These are phyloP conservation scores for Xylaria multiplex DNA, from an alignment of 2,329 filamentous ascomycete species.

Conservation along the genomic window DNA sequence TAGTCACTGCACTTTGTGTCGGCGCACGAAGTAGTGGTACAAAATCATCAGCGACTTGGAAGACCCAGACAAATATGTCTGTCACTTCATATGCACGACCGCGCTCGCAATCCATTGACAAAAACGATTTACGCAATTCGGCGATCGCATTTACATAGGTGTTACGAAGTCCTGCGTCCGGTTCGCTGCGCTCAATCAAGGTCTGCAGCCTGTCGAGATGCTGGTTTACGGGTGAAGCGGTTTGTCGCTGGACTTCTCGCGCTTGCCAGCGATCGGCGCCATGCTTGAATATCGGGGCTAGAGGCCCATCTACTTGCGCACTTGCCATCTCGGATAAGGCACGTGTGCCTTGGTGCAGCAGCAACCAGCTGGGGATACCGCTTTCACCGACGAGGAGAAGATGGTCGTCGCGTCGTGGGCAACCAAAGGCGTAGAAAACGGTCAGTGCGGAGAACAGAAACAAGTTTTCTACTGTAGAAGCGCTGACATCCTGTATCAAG, in stretches of 20 bases:
- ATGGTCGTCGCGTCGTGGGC: conserved; percentile 28
- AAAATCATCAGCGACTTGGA: conserved; percentile 43
- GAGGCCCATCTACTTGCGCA: conserved; percentile 6
- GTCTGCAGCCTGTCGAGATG: conserved; percentile 19
- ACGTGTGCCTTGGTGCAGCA: conserved; percentile 35
- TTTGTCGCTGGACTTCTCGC: conserved; percentile 3
- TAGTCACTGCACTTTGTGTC: conserved; percentile 48
- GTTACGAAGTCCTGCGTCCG: conserved; percentile 4
- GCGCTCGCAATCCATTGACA: conserved; percentile 7
- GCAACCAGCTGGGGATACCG: conserved; percentile 44
- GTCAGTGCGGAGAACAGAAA: conserved; percentile 38
- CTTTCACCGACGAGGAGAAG: conserved; percentile 32
- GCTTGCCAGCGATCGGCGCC: conserved; percentile 24
- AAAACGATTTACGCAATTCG: conserved; percentile 31
- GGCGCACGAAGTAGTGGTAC: conserved; percentile 41
- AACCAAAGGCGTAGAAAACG: conserved; percentile 35
- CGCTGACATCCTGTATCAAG: conserved; percentile 11
- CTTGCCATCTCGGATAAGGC: conserved; percentile 23
- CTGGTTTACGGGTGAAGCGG: background rate
- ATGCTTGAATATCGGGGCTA: conserved; percentile 31
- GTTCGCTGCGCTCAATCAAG: conserved; percentile 9
- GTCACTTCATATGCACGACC: conserved; percentile 26
- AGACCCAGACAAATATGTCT: conserved; percentile 50
- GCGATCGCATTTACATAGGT: conserved; percentile 24
- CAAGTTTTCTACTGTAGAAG: conserved; percentile 24